These are phyloP conservation scores for Coemansia sp. DNA, from an alignment of 192 early-diverging fungal species.

Conservation along the genomic window DNA sequence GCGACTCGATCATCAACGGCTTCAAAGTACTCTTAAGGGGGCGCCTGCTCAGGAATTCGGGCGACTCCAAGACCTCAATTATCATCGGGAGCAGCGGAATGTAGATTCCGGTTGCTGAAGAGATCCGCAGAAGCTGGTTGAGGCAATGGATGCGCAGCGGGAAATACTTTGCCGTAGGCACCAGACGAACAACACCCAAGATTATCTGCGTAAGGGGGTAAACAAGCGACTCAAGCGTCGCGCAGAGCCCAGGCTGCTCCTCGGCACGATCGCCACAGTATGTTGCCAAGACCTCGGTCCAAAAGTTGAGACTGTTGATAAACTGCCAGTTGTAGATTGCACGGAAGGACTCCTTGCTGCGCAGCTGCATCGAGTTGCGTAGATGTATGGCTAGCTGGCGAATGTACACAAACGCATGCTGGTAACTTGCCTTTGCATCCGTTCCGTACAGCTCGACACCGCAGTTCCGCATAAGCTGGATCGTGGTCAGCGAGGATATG, in stretches of 20 bases:
- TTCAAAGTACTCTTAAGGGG: constrained; percentile 80
- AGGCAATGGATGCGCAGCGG: constrained; percentile 90
- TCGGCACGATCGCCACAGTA: constrained; percentile 63
- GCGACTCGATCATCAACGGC: constrained; percentile 75
- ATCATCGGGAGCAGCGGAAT: constrained; percentile 82
- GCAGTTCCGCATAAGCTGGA: constrained; percentile 92
- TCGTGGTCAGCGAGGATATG: constrained; percentile 73
- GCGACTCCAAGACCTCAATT: constrained; percentile 77
- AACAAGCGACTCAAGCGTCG: constrained; percentile 67
- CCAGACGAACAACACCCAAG: constrained; percentile 73
- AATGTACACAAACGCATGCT: constrained; percentile 90
- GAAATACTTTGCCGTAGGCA: constrained; percentile 87
- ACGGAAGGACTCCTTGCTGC: constrained; percentile 85
- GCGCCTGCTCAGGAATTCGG: constrained; percentile 68
- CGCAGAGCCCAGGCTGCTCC: constrained; percentile 49
- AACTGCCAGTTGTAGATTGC: constrained; percentile 98
- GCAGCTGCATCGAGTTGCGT: constrained; percentile 80
- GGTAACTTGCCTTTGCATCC: constrained; percentile 79
- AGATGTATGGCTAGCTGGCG: constrained; percentile 92
- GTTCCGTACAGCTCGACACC: constrained; percentile 85
- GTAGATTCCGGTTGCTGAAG: constrained; percentile 64
- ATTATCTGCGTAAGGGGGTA: constrained; percentile 88
- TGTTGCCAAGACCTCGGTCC: constrained; percentile 78
- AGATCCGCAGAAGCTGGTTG: constrained; percentile 67
- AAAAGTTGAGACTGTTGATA: constrained; percentile 87